Base-by-base conservation (phyloP, 2,329 filamentous ascomycete species). In the Dactylonectria estremocensis region DNA sequence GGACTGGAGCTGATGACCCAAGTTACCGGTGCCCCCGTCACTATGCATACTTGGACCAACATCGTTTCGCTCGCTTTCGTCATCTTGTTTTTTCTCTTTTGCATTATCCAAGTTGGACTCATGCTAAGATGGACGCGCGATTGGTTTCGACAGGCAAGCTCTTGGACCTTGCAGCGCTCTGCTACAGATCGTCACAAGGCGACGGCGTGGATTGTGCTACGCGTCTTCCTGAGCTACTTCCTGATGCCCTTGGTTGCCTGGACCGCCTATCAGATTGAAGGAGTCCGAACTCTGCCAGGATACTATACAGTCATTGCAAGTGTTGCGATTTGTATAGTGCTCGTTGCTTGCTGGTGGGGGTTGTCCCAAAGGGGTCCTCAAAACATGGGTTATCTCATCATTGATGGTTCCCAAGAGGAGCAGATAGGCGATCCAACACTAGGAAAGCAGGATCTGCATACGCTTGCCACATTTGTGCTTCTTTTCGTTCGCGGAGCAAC, bases 191-290 rank as follows among this genome's bases (percentile, higher is more conserved):
- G 87, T 57, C 87, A 83, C 9, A 85, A 70, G 50, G 60, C 87
- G 46, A 56, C 54, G 55, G 56, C 43, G n/a, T 65, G 62, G 40
- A 50, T 37, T 53, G 69, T 40, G 35, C 55, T 33, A 37, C 67
- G 57, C 10, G 68, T 95, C 65, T 86, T 93, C 7, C 92, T 93
- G 82, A 94, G 93, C 79, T 95, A 91, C 80, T 91, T 95, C 73
- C 83, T 94, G 50, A 81, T 95, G 7, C 93, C 93, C 0, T 85
- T 94, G 50, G 86, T 94, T 10, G 87, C 92, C 0, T 80, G 94
- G 55, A 93, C 92, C 7, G 87, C 93, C 70, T 95, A 93, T 76
- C 92, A 95, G 76, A 83, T 95, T 53, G 69, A 68, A n/a, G 60
- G 67, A 24, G 71, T 67, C 1, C 22, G 24, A 1, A 13, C 54